phyloP scores from a whole-genome alignment of 78 protist species.

The Dictyostelium discoideum region DNA sequence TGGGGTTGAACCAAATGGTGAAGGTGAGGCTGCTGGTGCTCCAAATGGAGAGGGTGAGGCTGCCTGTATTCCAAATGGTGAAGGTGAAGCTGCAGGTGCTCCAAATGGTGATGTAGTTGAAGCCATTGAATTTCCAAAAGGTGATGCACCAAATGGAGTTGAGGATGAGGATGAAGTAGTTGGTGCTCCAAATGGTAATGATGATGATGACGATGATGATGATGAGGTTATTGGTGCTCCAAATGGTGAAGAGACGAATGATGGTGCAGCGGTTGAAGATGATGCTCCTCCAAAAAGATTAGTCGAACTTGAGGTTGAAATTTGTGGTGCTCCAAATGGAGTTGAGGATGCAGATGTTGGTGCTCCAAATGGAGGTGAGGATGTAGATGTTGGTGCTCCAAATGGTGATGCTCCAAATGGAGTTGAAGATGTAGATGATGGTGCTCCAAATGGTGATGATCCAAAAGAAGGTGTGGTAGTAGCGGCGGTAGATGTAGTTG shows the following conservation, averaged over 20 bases:
- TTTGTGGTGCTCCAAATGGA: not conserved
- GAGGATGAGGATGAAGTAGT: not conserved
- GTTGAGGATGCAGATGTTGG: not conserved
- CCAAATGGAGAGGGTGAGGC: not conserved
- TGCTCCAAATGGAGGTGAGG: not conserved
- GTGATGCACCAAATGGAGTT: not conserved
- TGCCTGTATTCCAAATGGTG: not conserved
- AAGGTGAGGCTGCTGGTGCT: not conserved
- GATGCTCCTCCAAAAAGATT: not conserved
- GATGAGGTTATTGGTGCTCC: not conserved
- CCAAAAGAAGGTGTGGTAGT: not conserved
- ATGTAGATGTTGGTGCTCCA: not conserved
- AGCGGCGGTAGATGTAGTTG: not conserved
- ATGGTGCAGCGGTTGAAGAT: not conserved
- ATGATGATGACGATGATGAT: not conserved
- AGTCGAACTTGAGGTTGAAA: not conserved
- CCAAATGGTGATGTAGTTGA: not conserved
- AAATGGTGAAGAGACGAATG: not conserved
- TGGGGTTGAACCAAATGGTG: not conserved
- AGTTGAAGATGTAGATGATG: not conserved
- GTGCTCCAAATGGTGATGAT: not conserved
- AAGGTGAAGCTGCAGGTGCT: not conserved
- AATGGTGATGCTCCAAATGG: not conserved
- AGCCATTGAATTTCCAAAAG: not conserved
- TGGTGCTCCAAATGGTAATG: constrained; percentile 4